phyloP scores from a whole-genome alignment of 768 basidiomycete genomes.

The Royoungia palumana region DNA sequence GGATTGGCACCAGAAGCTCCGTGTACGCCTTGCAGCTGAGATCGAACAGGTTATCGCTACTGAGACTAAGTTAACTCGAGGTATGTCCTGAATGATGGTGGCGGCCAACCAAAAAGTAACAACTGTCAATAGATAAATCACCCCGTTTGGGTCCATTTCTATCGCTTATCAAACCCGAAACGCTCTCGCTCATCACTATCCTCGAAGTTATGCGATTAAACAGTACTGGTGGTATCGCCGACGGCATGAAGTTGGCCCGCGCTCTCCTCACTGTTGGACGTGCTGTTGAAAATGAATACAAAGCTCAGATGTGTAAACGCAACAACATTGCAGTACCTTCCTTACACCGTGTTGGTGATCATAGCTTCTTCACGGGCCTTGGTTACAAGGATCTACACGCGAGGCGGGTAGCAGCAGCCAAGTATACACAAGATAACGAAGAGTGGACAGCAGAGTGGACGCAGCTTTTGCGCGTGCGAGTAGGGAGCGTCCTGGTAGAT shows the following conservation, averaged over 20 bases:
- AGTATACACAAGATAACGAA: slow-evolving; percentile 62
- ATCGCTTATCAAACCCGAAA: slow-evolving; percentile 67
- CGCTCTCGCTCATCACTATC: slow-evolving; percentile 84
- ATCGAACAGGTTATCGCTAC: slow-evolving; percentile 42
- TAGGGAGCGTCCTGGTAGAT: slow-evolving; percentile 83
- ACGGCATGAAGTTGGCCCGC: slow-evolving; percentile 88
- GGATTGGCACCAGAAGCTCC: slow-evolving; percentile 73
- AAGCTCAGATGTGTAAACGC: slow-evolving; percentile 72
- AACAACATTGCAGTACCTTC: slow-evolving; percentile 53
- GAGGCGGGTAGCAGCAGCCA: slow-evolving; percentile 62
- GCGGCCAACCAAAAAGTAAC: background rate
- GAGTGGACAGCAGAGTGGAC: slow-evolving; percentile 83
- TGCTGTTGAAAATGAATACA: slow-evolving; percentile 88
- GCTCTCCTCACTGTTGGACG: slow-evolving; percentile 77
- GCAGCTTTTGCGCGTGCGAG: slow-evolving; percentile 64
- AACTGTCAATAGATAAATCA: slow-evolving; percentile 9
- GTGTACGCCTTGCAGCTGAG: slow-evolving; percentile 46
- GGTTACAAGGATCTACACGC: slow-evolving; percentile 62
- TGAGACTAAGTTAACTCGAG: slow-evolving; percentile 31
- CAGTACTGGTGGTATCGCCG: slow-evolving; percentile 68
- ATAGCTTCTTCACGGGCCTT: slow-evolving; percentile 52
- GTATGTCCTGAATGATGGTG: slow-evolving; percentile 9
- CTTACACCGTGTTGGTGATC: slow-evolving; percentile 24
- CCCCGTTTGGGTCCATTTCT: slow-evolving; percentile 64
- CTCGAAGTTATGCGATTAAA: slow-evolving; percentile 83